Conservation (phyloP, 1,284 basidiomycete species). For the Apiotrichum sp. region DNA sequence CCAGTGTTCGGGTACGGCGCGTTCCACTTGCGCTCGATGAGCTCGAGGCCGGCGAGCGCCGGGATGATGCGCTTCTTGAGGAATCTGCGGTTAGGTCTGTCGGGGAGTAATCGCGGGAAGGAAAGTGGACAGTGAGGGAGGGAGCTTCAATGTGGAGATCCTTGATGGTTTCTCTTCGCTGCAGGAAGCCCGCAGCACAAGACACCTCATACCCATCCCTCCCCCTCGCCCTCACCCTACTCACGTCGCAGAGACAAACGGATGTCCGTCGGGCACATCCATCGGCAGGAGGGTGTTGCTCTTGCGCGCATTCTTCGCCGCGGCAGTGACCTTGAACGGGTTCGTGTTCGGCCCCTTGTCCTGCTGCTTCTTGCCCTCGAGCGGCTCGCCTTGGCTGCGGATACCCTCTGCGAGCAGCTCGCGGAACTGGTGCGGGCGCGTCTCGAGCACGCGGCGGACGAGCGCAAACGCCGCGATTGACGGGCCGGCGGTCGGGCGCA, state of each 20-base stretch:
- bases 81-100: conserved; percentile 22
- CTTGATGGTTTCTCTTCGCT: too few species aligned
- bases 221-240: conserved; percentile 10
- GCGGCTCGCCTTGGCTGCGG: not conserved
- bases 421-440: conserved; percentile 29
- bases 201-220: too few species aligned
- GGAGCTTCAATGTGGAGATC: too few species aligned
- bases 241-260: conserved; percentile 37
- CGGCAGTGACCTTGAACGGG: not conserved
- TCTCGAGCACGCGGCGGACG: conserved; percentile 28
- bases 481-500: not conserved
- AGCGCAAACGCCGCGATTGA: conserved; percentile 26
- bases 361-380: not conserved
- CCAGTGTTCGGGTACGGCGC: not conserved
- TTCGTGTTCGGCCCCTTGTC: not conserved
- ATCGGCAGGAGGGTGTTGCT: conserved; percentile 1
- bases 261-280: conserved; percentile 32
- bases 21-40: conserved; percentile 24
- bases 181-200: too few species aligned
- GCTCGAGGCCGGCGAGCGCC: conserved; percentile 29
- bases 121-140: too few species aligned
- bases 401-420: conserved; percentile 31
- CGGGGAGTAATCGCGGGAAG: too few species aligned
- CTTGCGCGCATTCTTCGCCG: conserved; percentile 9
- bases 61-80: conserved; percentile 39